A percentile compares a stretch with the other conserved stretches of the same genome.
Conservation (phyloP, 257 asterid genomes). For the Solanum infundibuliforme region DNA sequence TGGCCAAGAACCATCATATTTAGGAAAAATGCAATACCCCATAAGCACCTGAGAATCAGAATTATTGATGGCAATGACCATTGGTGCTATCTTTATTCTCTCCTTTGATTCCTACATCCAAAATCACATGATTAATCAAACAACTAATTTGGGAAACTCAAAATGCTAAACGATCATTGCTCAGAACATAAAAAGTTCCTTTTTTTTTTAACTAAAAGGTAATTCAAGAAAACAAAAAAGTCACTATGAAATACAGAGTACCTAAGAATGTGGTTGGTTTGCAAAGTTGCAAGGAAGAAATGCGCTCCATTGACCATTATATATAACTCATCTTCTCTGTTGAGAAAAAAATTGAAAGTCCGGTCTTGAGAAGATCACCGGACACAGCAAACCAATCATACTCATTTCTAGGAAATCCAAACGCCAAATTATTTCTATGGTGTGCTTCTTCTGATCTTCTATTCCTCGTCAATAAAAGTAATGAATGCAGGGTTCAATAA, state of each 20-base stretch:
- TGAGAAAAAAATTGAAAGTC: conserved; percentile 25
- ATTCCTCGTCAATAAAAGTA: too few relatives aligned
- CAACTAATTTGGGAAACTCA: neutral
- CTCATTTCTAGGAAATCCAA: too few relatives aligned
- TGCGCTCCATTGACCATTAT: conserved; percentile 28
- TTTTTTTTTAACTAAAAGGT: neutral
- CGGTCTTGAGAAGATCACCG: conserved; percentile 35
- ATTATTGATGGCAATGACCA: conserved; percentile 20
- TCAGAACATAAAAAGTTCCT: neutral
- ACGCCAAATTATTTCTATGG: too few relatives aligned
- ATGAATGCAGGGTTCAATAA: neutral
- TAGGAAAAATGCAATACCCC: neutral
- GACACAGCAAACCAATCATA: conserved; percentile 12
- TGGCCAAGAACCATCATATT: neutral
- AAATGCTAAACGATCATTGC: neutral
- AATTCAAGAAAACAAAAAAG: neutral
- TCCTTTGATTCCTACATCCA: conserved; percentile 27
- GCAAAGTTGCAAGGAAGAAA: conserved; percentile 25
- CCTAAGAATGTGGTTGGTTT: conserved; percentile 4
- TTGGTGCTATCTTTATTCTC: conserved; percentile 43
- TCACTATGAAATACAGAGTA: neutral
- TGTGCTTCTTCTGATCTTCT: neutral
- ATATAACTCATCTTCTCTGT: neutral
- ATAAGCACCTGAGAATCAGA: conserved; percentile 27
- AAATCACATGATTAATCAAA: neutral